phyloP scores from a whole-genome alignment of 371 early-diverging fungal species.

The Apophysomyces sp. region DNA sequence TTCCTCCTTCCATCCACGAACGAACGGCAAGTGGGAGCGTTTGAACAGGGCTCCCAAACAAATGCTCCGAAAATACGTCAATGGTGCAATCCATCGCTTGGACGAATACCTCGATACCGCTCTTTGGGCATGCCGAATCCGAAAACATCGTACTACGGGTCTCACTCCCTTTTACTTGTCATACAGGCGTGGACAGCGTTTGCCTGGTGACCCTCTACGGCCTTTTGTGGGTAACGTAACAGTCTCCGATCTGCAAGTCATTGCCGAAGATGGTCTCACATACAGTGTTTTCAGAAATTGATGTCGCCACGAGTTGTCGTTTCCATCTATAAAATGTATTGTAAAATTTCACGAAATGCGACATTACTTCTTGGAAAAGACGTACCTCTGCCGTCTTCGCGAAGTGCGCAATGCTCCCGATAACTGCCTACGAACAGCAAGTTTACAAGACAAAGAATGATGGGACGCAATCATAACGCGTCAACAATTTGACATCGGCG shows the following conservation, averaged over 20 bases:
- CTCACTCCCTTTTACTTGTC: slow-evolving; percentile 1
- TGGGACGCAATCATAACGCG: slow-evolving; percentile 16
- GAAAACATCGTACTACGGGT: slow-evolving; percentile 2
- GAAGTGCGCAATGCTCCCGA: slow-evolving; percentile 15
- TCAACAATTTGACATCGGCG: slow-evolving; percentile 8
- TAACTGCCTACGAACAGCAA: slow-evolving; percentile 3
- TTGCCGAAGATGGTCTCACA: too few relatives aligned
- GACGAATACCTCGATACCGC: slow-evolving; percentile 10
- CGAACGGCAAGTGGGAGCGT: slow-evolving; percentile 19
- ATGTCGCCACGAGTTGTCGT: too few relatives aligned
- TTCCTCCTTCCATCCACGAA: slow-evolving; percentile 7
- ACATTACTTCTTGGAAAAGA: too few relatives aligned
- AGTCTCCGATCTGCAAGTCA: too few relatives aligned
- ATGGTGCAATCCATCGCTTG: slow-evolving; percentile 11
- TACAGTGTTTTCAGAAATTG: too few relatives aligned
- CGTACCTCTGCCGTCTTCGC: neutral
- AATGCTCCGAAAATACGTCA: slow-evolving; percentile 19
- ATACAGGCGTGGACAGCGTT: neutral
- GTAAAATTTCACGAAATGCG: too few relatives aligned
- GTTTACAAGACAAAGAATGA: slow-evolving; percentile 14
- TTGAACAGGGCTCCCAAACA: slow-evolving; percentile 5
- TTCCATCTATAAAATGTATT: too few relatives aligned
- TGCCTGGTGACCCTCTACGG: slow-evolving; percentile 1
- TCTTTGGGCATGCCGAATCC: slow-evolving; percentile 7
- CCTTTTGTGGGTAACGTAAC: too few relatives aligned